Base-by-base conservation (phyloP, 164 flowering plant species). In the Malania oleifera region DNA sequence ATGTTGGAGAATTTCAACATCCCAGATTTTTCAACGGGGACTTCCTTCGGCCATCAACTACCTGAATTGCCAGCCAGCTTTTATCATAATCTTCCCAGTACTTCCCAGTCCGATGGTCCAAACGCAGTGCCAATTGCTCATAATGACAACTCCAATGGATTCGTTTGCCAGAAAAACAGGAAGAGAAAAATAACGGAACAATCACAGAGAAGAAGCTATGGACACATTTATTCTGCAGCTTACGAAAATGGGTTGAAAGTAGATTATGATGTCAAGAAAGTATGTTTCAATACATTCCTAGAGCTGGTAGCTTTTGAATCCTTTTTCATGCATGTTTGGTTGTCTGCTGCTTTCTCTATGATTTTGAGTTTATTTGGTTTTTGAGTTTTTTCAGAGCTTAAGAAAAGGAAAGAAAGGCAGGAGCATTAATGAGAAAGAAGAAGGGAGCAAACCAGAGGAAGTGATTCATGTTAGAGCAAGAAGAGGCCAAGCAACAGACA, bases 41-140 rank as follows among this genome's bases (percentile, higher is more conserved):
- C 44, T 40, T 19, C 49, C 17, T 45, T 56, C 48, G 46, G 62
- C 50, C 61, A 67, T 44, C 66, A 67, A 19, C 57, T 56, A 28
- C 62, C 65, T 40, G 46, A 29, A 13, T 24, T 60, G 19, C 40
- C 50, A 19, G 19, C 64, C 27, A 41, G 7, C 26, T 48, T 45
- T 40, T 23, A 23, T 22, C 48, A 43, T 24, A 31, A 51, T 19
- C 55, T 61, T 51, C 22, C 20, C 0, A 25, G 24, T 38, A 57
- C 57, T 70, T 55, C 54, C 6, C 37, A 23, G 15, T 12, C 52
- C 14, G 27, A 34, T 5, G 13, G 50, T 45, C 25, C 26, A 1
- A 31, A 22, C 17, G 24, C 44, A 35, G 12, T 22, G 39, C 66
- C 66, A 15, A 13, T 22, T 40, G 40, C 37, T 47, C 43, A 19